phyloP scores from a whole-genome alignment of 768 basidiomycete genomes.

The Mycena vulgaris region DNA sequence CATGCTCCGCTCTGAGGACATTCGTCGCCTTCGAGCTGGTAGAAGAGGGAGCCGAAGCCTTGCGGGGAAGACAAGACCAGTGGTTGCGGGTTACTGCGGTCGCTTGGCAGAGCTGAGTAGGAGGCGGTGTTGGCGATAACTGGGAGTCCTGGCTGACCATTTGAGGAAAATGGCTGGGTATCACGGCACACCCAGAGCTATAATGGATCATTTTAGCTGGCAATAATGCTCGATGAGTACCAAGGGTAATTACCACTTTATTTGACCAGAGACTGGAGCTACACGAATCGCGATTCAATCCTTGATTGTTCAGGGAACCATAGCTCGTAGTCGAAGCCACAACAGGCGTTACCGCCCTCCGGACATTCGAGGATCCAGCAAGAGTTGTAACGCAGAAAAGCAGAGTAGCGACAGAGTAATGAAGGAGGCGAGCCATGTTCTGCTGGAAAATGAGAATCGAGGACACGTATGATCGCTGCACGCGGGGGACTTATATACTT shows the following conservation, averaged over 20 bases:
- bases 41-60: conserved; percentile 23
- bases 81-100: conserved; percentile 1
- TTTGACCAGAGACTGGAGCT: conserved; percentile 21
- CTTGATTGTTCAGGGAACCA: conserved; percentile 8
- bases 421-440: neutral
- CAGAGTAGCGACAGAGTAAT: conserved; percentile 2
- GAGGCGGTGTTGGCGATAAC: conserved; percentile 29
- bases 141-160: neutral
- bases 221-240: neutral
- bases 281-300: conserved; percentile 31
- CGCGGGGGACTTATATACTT: no score
- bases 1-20: conserved; percentile 23
- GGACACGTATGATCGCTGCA: no score
- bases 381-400: neutral
- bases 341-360: conserved; percentile 23
- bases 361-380: neutral
- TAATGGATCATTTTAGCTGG: neutral
- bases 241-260: conserved; percentile 6
- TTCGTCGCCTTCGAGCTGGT: conserved; percentile 32
- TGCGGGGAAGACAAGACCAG: conserved; percentile 22
- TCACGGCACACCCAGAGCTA: conserved; percentile 38
- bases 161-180: conserved; percentile 16
- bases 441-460: no score
- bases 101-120: conserved; percentile 14
- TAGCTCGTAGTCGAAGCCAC: conserved; percentile 34